Evolutionary conservation across 352 stramenopile species (phyloP), one percentile per base, ranked within the genome.

Genomic region (Globisporangium heterothallicum): DNA sequence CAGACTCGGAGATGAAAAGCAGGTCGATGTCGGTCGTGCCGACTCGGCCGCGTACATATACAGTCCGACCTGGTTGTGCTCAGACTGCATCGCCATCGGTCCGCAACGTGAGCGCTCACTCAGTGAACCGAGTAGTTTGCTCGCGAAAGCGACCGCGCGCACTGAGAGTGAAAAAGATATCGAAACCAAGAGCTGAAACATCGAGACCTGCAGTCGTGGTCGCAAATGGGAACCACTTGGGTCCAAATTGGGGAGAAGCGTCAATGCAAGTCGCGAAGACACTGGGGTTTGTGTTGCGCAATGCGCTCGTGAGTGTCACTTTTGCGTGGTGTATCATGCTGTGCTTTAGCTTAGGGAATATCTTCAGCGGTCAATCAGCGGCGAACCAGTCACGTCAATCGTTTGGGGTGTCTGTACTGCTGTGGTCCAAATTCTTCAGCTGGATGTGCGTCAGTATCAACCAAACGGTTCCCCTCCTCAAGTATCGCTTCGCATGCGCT

Each of bases 381-480:
- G 10, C 4, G 42, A n/a, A 13, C 42, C 42, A 48, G 42, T 35
- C 42, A 2, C 7, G 18, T 18, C 18, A 19, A 21, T 4, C 18
- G 42, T 48, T 48, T 25, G 18, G 29, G 21, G 19, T 10, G 10
- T 25, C 42, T 2, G 14, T 27, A 18, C 22, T 48, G 12, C 24
- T 48, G 13, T 48, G 42, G 42, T 48, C 42, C 22, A 48, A 48
- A 25, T 34, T 48, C 24, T 48, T 48, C 42, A 48, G 42, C 24
- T 48, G 42, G 42, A 4, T 48, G 13, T 47, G 34, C 25, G 35
- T 53, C 19, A 25, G 14, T 3, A 9, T 41, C 4, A 49, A 18
- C 38, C 54, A 56, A 18, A 30, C 45, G 10, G 53, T 36, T n/a
- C 14, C 30, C 4, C 30, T 60, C 10, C 35, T 46, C 6, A 12